These are phyloP conservation scores for Iris pallida DNA, from an alignment of 116 monocot genomes.

Conservation along the genomic window DNA sequence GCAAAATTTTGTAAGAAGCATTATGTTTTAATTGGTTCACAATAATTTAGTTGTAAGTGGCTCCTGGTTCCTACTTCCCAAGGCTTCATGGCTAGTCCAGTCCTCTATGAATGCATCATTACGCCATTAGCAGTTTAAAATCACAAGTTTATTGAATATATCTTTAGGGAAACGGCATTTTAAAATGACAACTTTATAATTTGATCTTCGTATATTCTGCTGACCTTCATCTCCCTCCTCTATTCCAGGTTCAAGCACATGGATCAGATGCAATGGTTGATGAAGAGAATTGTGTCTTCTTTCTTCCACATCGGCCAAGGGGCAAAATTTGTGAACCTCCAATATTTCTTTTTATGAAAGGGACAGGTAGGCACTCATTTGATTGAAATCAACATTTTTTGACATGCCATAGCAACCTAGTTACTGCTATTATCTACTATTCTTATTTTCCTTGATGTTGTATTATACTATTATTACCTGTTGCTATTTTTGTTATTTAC, in stretches of 20 bases:
- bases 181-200: neutral
- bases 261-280: constrained; percentile 99
- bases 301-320: constrained; percentile 80
- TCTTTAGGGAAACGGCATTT: neutral
- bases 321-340: constrained; percentile 65
- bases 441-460: neutral
- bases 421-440: neutral
- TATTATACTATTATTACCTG: neutral
- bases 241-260: constrained; percentile 81
- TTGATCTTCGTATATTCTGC: neutral
- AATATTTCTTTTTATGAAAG: constrained; percentile 95
- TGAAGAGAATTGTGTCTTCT: constrained; percentile 85
- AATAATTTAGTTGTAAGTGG: neutral
- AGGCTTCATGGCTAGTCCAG: too few species aligned
- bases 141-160: neutral
- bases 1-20: neutral
- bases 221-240: neutral
- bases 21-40: neutral
- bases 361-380: constrained; percentile 53
- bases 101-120: neutral
- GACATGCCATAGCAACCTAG: neutral
- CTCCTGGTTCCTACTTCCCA: too few species aligned
- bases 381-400: neutral
- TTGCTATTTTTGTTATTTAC: neutral
- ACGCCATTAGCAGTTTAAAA: neutral